A percentile compares a stretch with the other conserved stretches of the same genome.
phyloP scores from a whole-genome alignment of 495 filamentous ascomycete species.

The Penicillium herquei region DNA sequence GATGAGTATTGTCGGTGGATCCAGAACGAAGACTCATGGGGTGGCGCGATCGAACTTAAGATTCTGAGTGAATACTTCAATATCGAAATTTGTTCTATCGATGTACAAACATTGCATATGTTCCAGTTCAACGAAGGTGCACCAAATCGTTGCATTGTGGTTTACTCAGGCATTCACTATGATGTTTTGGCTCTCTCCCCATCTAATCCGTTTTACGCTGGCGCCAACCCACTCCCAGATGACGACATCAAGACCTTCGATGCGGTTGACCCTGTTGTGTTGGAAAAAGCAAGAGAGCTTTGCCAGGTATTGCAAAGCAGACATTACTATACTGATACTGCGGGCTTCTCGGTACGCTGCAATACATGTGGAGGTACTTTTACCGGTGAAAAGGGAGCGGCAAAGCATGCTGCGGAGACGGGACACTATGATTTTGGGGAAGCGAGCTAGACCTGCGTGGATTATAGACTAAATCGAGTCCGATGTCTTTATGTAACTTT shows the following conservation, averaged over 20 bases:
- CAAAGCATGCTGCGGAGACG: constrained; percentile 63
- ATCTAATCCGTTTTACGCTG: constrained; percentile 54
- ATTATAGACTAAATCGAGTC: too few relatives aligned
- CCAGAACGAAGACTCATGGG: constrained; percentile 78
- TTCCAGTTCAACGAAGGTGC: constrained; percentile 82
- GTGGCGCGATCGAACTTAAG: constrained; percentile 84
- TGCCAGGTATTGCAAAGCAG: constrained; percentile 66
- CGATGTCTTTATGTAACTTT: too few relatives aligned
- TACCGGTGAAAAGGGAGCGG: constrained; percentile 70
- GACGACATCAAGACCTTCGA: constrained; percentile 80
- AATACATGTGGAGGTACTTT: constrained; percentile 70
- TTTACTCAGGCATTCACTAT: constrained; percentile 95
- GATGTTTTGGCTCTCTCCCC: constrained; percentile 82
- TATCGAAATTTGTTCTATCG: constrained; percentile 82
- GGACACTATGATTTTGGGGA: constrained; percentile 76
- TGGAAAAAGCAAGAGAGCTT: constrained; percentile 67
- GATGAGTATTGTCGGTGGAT: constrained; percentile 86
- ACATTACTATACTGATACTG: constrained; percentile 91
- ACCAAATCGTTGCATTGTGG: constrained; percentile 69
- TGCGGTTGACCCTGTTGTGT: constrained; percentile 61
- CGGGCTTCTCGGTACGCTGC: constrained; percentile 78
- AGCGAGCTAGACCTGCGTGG: constrained; percentile 35
- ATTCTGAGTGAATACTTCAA: constrained; percentile 84
- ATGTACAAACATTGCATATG: constrained; percentile 65
- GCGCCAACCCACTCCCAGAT: constrained; percentile 60